Evolutionary conservation across 2,329 filamentous ascomycete species (phyloP).

Genomic region (Verticillium alfalfae): DNA sequence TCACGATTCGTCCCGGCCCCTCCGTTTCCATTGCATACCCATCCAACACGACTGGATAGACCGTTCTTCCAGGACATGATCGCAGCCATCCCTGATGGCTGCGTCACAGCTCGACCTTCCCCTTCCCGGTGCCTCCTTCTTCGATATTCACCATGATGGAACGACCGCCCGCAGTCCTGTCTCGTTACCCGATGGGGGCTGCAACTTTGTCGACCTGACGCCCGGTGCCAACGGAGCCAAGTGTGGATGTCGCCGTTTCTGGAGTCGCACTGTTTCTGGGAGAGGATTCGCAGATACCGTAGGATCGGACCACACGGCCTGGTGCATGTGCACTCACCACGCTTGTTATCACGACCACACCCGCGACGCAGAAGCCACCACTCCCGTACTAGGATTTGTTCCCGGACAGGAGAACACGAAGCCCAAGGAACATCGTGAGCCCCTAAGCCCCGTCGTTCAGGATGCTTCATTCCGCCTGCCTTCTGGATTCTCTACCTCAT

Average conservation of each 20-base stretch:
- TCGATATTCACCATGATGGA: constrained; percentile 51
- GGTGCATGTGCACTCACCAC: constrained; percentile 60
- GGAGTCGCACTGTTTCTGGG: constrained; percentile 36
- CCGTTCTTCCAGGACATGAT: constrained; percentile 21
- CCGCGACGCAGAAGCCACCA: constrained; percentile 19
- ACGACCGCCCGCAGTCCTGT: constrained; percentile 20
- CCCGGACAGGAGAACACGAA: constrained; percentile 47
- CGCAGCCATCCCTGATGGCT: constrained; percentile 41
- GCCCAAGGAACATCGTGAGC: constrained; percentile 40
- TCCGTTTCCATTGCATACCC: constrained; percentile 7
- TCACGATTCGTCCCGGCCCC: constrained; percentile 4
- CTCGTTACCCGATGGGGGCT: constrained; percentile 44
- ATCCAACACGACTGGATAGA: constrained; percentile 7
- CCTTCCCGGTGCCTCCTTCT: constrained; percentile 38
- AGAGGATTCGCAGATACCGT: constrained; percentile 23
- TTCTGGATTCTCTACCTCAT: constrained; percentile 24
- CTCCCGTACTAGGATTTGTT: constrained; percentile 3
- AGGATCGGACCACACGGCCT: constrained; percentile 36
- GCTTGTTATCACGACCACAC: constrained; percentile 55
- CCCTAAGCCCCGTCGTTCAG: constrained; percentile 45
- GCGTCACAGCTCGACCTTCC: constrained; percentile 41
- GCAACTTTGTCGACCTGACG: constrained; percentile 52
- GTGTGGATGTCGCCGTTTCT: constrained; percentile 58
- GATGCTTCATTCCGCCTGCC: constrained; percentile 39
- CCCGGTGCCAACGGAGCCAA: constrained; percentile 45